phyloP scores from a whole-genome alignment of 192 early-diverging fungal species.

The Globomyces pollinis-pini region DNA sequence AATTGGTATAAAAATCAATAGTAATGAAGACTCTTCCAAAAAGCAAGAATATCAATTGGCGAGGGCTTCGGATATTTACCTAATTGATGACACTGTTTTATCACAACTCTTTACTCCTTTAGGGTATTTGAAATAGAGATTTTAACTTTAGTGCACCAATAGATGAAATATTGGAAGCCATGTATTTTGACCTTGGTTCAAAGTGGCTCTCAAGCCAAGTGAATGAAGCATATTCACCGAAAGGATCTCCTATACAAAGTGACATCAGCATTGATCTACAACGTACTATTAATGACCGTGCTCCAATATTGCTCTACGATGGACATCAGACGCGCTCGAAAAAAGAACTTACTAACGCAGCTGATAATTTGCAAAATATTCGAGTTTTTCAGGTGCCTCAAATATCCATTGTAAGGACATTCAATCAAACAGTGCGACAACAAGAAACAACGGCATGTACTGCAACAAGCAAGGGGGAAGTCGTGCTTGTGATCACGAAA shows the following conservation, averaged over 20 bases:
- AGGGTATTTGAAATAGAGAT: slow-evolving; percentile 19
- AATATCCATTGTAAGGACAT: slow-evolving; percentile 54
- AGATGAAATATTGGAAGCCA: slow-evolving; percentile 60
- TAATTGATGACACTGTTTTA: slow-evolving; percentile 70
- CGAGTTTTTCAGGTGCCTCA: slow-evolving; percentile 58
- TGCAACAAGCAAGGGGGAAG: slow-evolving; percentile 20
- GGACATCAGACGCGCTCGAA: slow-evolving; percentile 31
- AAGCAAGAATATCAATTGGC: slow-evolving; percentile 51
- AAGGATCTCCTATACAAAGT: slow-evolving; percentile 37
- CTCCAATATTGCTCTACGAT: slow-evolving; percentile 69
- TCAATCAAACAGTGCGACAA: slow-evolving; percentile 27
- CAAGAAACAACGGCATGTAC: slow-evolving; percentile 60
- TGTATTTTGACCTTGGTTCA: slow-evolving; percentile 57
- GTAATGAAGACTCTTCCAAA: slow-evolving; percentile 13
- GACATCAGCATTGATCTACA: slow-evolving; percentile 44
- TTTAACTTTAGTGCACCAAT: slow-evolving; percentile 46
- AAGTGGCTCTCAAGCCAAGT: slow-evolving; percentile 59
- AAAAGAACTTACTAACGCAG: slow-evolving; percentile 37
- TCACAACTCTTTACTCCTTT: slow-evolving; percentile 69
- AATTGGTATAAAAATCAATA: slow-evolving; percentile 44
- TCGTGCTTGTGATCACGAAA: slow-evolving; percentile 33
- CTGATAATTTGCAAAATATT: slow-evolving; percentile 52
- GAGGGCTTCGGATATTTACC: slow-evolving; percentile 59
- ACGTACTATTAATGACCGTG: slow-evolving; percentile 61
- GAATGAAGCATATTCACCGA: slow-evolving; percentile 38